Conservation (phyloP, 768 basidiomycete genomes). For the Hygrocybe coccinea region DNA sequence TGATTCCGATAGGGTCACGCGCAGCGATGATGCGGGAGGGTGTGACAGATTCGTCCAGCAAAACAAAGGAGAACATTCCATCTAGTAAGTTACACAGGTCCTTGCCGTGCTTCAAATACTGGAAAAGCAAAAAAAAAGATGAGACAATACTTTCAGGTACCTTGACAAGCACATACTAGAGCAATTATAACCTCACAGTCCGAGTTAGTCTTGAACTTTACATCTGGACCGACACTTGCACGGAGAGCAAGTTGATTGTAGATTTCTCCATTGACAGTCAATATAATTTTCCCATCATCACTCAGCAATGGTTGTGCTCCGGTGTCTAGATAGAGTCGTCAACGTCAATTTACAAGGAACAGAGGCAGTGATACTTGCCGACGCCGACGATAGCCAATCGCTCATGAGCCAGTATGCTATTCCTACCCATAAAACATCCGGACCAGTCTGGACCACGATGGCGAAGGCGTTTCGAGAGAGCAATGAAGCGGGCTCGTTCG, state of each 20-base stretch:
- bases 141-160: not conserved
- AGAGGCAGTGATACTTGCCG: conserved; percentile 49
- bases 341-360: not conserved
- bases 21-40: conserved; percentile 92
- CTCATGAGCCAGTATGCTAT: conserved; percentile 86
- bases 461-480: conserved; percentile 82
- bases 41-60: conserved; percentile 87
- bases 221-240: conserved; percentile 53
- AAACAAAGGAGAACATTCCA: conserved; percentile 98
- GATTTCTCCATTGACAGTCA: conserved; percentile 97
- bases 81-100: conserved; percentile 78
- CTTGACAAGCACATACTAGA: conserved; percentile 51
- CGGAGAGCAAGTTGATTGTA: conserved; percentile 92
- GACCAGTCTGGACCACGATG: conserved; percentile 99
- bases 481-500: conserved; percentile 71
- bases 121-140: conserved; percentile 3
- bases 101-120: conserved; percentile 85
- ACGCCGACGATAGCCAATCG: conserved; percentile 97
- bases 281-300: conserved; percentile 75
- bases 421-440: conserved; percentile 83
- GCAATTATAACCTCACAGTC: conserved; percentile 98
- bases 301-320: conserved; percentile 93
- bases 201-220: conserved; percentile 93
- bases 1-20: conserved; percentile 95
- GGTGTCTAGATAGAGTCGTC: conserved; percentile 53